Evolutionary conservation across 2,329 filamentous ascomycete species (phyloP).

Genomic region (Ophiostoma fasciatum): DNA sequence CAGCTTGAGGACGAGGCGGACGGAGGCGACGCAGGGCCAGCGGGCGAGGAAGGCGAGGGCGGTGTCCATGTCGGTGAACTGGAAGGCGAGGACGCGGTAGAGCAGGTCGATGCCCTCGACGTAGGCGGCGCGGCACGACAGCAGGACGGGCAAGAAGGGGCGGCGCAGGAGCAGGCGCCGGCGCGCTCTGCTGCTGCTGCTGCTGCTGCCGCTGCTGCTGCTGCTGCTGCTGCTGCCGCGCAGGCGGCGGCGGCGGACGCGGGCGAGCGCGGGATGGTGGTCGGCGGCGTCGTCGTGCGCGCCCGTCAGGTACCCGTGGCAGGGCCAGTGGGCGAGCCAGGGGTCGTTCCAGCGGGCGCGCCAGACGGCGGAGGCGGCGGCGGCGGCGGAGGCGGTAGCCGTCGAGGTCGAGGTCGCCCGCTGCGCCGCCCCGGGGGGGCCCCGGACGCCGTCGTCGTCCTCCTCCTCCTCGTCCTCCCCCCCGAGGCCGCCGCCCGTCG

Average conservation of each 20-base stretch:
- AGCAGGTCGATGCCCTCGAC: slow-evolving; percentile 14
- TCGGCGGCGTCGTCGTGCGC: not conserved
- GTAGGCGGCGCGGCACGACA: slow-evolving; percentile 11
- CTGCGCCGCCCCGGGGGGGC: too few species aligned
- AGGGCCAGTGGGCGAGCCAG: slow-evolving; percentile 6
- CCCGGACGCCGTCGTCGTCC: too few species aligned
- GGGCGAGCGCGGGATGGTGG: too few species aligned
- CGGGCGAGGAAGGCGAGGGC: slow-evolving; percentile 14
- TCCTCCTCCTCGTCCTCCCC: too few species aligned
- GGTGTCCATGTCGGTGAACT: slow-evolving; percentile 15
- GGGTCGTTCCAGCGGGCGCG: slow-evolving; percentile 1
- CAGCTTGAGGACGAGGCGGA: slow-evolving; percentile 16
- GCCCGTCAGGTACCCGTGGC: slow-evolving; percentile 1
- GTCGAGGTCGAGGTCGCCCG: too few species aligned
- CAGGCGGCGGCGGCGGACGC: not conserved
- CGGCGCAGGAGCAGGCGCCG: slow-evolving; percentile 1
- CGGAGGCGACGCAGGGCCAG: slow-evolving; percentile 11
- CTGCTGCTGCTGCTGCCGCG: not conserved
- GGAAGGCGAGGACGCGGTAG: slow-evolving; percentile 15
- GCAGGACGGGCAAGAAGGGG: slow-evolving; percentile 11
- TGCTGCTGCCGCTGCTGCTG: not conserved
- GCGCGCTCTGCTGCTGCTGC: not conserved
- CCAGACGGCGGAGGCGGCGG: not conserved
- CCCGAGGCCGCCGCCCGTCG: not conserved
- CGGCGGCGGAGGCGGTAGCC: too few species aligned